These are phyloP conservation scores for Hylodesmum podocarpum DNA, from an alignment of 306 rosid species.

Conservation along the genomic window DNA sequence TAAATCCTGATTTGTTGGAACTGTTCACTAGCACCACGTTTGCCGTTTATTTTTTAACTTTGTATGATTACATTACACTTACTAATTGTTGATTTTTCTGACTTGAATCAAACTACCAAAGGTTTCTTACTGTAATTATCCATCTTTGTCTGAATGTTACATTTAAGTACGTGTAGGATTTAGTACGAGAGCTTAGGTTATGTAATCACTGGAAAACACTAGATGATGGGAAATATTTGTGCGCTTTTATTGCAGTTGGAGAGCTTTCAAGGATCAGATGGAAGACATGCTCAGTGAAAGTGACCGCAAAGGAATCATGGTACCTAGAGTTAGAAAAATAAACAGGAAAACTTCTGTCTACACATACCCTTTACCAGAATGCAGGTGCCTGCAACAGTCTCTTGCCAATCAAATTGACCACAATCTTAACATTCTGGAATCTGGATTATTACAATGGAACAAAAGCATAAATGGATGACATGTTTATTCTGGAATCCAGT, in stretches of 20 bases:
- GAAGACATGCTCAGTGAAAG: slow-evolving; percentile 82
- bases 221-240: slow-evolving; percentile 21
- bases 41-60: not conserved
- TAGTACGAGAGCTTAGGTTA: slow-evolving; percentile 4
- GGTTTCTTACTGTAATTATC: not conserved
- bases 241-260: slow-evolving; percentile 70
- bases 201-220: slow-evolving; percentile 18
- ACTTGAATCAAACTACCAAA: not conserved
- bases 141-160: slow-evolving; percentile 10
- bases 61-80: not conserved
- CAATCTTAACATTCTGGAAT: slow-evolving; percentile 25
- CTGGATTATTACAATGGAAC: slow-evolving; percentile 29
- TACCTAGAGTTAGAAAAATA: slow-evolving; percentile 86
- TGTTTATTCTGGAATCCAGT: no score
- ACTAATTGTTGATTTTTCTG: slow-evolving; percentile 6
- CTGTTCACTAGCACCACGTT: not conserved
- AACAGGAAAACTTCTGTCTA: slow-evolving; percentile 91
- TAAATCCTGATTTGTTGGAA: not conserved
- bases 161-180: not conserved
- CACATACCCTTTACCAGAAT: slow-evolving; percentile 90
- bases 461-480: slow-evolving; percentile 28
- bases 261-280: slow-evolving; percentile 78
- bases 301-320: slow-evolving; percentile 85
- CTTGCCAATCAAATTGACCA: slow-evolving; percentile 38
- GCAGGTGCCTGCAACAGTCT: slow-evolving; percentile 75